These are phyloP conservation scores for Metschnikowia aberdeeniae DNA, from an alignment of 805 yeast genomes.

Conservation along the genomic window DNA sequence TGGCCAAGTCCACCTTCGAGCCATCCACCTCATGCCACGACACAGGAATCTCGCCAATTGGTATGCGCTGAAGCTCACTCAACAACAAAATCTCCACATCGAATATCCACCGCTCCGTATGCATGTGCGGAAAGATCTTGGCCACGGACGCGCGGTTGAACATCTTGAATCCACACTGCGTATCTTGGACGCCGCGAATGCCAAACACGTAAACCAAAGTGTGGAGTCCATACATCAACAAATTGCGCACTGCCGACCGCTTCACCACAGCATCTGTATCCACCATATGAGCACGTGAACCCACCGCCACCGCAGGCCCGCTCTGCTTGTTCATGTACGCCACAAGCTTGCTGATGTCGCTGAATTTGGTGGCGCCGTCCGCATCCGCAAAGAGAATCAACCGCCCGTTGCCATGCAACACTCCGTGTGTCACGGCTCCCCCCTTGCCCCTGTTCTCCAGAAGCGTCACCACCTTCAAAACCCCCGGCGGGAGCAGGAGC, in stretches of 20 bases:
- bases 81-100: slow-evolving; percentile 89
- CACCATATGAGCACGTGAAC: slow-evolving; percentile 96
- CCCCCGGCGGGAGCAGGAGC: slow-evolving; percentile 49
- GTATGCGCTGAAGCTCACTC: slow-evolving; percentile 66
- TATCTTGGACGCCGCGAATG: slow-evolving; percentile 78
- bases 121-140: slow-evolving; percentile 80
- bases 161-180: slow-evolving; percentile 96
- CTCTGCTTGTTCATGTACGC: slow-evolving; percentile 30
- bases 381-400: slow-evolving; percentile 91
- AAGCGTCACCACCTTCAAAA: slow-evolving; percentile 66
- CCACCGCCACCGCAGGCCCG: slow-evolving; percentile 68
- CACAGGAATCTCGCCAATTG: slow-evolving; percentile 74
- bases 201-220: slow-evolving; percentile 85
- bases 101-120: slow-evolving; percentile 97
- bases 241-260: slow-evolving; percentile 80
- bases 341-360: slow-evolving; percentile 57
- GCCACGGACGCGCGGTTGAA: slow-evolving; percentile 68
- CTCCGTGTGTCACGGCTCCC: slow-evolving; percentile 94
- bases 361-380: slow-evolving; percentile 88
- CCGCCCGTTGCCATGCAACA: slow-evolving; percentile 68
- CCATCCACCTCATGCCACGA: slow-evolving; percentile 98
- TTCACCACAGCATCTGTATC: slow-evolving; percentile 95
- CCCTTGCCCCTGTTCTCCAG: slow-evolving; percentile 80
- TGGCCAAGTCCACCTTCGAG: slow-evolving; percentile 86
- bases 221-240: slow-evolving; percentile 90